phyloP scores from a whole-genome alignment of 2,329 filamentous ascomycete species.

The Massarina eburnea region DNA sequence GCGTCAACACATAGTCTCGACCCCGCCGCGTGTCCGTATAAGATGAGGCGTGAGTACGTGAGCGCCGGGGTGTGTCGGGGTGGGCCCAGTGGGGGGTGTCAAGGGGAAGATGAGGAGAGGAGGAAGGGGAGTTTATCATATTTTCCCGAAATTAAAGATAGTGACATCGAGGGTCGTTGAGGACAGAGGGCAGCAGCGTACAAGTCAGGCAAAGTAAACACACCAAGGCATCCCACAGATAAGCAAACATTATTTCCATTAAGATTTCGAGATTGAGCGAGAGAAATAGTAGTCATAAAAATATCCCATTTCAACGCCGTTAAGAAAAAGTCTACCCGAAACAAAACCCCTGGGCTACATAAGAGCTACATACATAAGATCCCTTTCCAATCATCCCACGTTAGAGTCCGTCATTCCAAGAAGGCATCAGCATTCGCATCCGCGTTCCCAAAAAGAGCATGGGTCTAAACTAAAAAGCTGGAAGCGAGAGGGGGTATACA shows the following conservation, averaged over 20 bases:
- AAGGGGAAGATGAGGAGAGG: no score
- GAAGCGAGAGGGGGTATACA: background rate
- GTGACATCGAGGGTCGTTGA: background rate
- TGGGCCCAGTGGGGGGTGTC: no score
- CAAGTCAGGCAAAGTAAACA: no score
- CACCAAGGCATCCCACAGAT: no score
- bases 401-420: background rate
- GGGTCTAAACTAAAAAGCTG: background rate
- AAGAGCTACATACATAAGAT: no score
- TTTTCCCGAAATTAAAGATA: conserved; percentile 1
- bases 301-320: no score
- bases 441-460: background rate
- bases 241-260: no score
- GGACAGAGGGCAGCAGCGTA: no score
- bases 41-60: conserved; percentile 20
- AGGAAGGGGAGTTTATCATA: conserved; percentile 22
- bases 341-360: no score
- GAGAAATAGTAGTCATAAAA: no score
- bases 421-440: background rate
- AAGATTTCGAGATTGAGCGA: no score
- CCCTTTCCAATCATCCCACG: background rate
- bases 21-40: conserved; percentile 23
- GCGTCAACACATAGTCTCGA: conserved; percentile 18
- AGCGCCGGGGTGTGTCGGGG: conserved; percentile 7
- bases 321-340: no score